Evolutionary conservation across 768 basidiomycete species (phyloP).

Genomic region (Thelephora ganbajun): DNA sequence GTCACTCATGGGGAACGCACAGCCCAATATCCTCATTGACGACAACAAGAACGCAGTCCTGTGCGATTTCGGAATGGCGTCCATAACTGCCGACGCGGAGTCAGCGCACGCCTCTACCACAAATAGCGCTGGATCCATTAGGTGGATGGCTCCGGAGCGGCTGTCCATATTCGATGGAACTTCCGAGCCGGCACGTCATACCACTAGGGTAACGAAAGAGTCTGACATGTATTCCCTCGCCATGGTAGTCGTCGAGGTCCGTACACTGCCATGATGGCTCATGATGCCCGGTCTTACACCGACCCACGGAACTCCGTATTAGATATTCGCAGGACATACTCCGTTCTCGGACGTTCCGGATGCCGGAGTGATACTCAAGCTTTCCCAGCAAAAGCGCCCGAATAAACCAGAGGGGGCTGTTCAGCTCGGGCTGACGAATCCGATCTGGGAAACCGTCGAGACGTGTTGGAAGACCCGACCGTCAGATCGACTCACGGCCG

Average conservation of each 20-base stretch:
- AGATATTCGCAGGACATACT: background rate
- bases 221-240: conserved; percentile 12
- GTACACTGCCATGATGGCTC: background rate
- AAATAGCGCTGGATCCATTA: conserved; percentile 4
- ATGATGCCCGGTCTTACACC: background rate
- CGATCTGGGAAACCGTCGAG: conserved; percentile 4
- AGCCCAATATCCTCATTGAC: conserved; percentile 15
- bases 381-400: conserved; percentile 1
- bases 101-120: background rate
- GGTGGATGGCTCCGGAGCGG: conserved; percentile 12
- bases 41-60: conserved; percentile 8
- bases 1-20: too few species aligned
- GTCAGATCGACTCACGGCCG: too few species aligned
- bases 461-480: conserved; percentile 2
- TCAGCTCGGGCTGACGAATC: background rate
- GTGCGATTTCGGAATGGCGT: conserved; percentile 14
- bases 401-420: background rate
- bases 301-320: background rate
- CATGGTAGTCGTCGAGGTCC: conserved; percentile 8
- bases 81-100: conserved; percentile 4
- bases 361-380: conserved; percentile 1
- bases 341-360: conserved; percentile 1
- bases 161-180: background rate
- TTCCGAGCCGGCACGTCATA: background rate
- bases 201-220: conserved; percentile 1